Base-by-base conservation (phyloP, 2,329 filamentous ascomycete genomes). In the Arthrobotrys iridis region DNA sequence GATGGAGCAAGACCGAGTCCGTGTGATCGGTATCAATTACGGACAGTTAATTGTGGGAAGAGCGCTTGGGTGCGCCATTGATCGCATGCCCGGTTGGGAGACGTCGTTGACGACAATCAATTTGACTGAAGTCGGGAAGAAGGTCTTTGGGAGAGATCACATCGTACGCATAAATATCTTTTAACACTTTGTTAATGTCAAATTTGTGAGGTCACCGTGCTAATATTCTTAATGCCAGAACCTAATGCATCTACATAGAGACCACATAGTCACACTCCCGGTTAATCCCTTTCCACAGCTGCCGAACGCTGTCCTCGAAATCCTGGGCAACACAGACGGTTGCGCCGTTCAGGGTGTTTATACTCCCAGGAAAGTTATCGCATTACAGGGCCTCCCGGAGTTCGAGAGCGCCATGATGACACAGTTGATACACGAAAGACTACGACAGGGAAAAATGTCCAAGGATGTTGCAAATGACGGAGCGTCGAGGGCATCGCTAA, bases 381-480 rank as follows among this genome's bases (percentile, higher is more conserved):
- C 91, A 0, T 87, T 96, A 0, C 93, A 97, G 83, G 93, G 92
- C 4, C 93, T 96, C 81, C 93, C 93, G 0, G 93, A 97, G 82
- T 95, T 94, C 81, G 91, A 86, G 2, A 85, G 86, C 72, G 86
- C 88, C 13, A 93, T 96, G 77, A 87, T 93, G 79, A 84, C 83
- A 15, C 89, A 92, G 81, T 82, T 96, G 37, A 82, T 94, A 64
- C 85, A 86, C 74, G 83, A 86, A 73, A 86, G 93, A 67, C 87
- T 91, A 80, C 84, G 85, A 26, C 84, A 84, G 52, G 92, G 91
- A 0, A 85, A 95, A 20, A 91, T 97, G 77, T 83, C 85, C 64
- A 88, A 93, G 67, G 88, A 88, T 15, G 82, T 90, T 74, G 94
- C 88, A 78, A 82, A 88, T 66, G 90, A 92, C 78, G 91, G 87